Conservation (phyloP, 2,329 filamentous ascomycete species). For the Botrytis deweyae region DNA sequence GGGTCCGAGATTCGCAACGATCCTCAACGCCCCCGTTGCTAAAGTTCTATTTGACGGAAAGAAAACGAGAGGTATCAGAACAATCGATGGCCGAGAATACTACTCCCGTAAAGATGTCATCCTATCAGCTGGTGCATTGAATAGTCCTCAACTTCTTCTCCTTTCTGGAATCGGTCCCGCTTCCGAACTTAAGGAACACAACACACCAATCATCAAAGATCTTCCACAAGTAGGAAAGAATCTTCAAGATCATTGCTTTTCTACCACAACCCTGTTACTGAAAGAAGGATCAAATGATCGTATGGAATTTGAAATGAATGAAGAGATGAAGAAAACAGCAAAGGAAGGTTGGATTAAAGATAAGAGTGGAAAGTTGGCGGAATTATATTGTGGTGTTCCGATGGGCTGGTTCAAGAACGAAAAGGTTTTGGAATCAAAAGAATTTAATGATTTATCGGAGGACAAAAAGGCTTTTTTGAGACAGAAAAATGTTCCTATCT, state of each 20-base stretch:
- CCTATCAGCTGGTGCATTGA: conserved; percentile 48
- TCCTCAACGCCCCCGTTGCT: conserved; percentile 50
- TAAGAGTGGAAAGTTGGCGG: neutral
- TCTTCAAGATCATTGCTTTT: conserved; percentile 48
- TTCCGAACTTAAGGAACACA: conserved; percentile 43
- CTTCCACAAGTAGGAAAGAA: conserved; percentile 65
- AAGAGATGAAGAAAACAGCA: conserved; percentile 36
- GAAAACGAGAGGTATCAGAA: conserved; percentile 43
- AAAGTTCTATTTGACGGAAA: conserved; percentile 39
- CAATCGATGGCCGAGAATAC: conserved; percentile 42
- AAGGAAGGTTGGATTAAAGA: conserved; percentile 5
- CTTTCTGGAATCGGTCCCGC: conserved; percentile 47
- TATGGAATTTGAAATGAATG: conserved; percentile 46
- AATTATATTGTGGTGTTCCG: conserved; percentile 8
- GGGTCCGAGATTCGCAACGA: conserved; percentile 53
- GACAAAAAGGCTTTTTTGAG: neutral
- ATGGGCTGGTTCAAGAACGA: conserved; percentile 13
- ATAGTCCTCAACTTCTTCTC: conserved; percentile 50
- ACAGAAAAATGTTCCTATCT: neutral
- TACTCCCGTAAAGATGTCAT: conserved; percentile 45
- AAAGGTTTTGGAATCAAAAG: neutral
- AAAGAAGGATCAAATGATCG: conserved; percentile 16
- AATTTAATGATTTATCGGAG: neutral
- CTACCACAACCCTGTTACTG: conserved; percentile 42
- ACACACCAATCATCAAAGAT: conserved; percentile 55